Base-by-base conservation (phyloP, 768 basidiomycete genomes). In the Trametes cinnabarina region DNA sequence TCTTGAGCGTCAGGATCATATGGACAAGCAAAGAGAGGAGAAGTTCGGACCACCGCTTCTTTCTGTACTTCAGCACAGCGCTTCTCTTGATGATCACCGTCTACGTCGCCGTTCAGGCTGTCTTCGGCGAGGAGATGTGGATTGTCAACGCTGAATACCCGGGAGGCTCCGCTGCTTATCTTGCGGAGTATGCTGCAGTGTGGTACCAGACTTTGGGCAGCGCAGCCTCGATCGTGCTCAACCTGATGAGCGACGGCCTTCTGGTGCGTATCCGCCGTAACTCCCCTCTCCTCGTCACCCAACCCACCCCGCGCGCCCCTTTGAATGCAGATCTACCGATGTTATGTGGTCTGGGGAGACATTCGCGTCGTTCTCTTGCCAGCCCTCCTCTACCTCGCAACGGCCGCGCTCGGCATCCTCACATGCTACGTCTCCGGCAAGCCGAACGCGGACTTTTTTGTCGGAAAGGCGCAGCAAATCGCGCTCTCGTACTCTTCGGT, bases 51-150 rank as follows among this genome's bases (percentile, higher is more conserved):
- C 32, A 42, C 34, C 32, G 34, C 17, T 52, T 60, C 42, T 63
- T 55, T 30, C 34, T 60, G n/a, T 44, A 40, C 48, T 55, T 68
- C 55, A 59, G 66, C 58, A 68, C 65, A 20, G 56, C 52, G 15
- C 62, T 74, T 61, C 44, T 75, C 7, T 10, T 71, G 26, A 44
- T 74, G 35, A 66, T 69, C 65, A 73, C 76, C 5, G 48, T 73
- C 15, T 74, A 68, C 51, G 58, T 73, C 34, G 64, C 66, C 30
- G 59, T 59, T 34, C 65, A 72, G 47, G 59, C 61, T n/a, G 17
- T 74, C 14, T 71, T 75, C 26, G 72, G 69, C 4, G 65, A 76
- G 52, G 64, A 65, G 47, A 71, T 73, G 68, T 79, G 78, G 77
- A 60, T 79, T 22, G 59, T 59, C 17, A 41, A 75, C 17, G 55